phyloP scores from a whole-genome alignment of 2,329 filamentous ascomycete species.

The Neofusicoccum ribis region DNA sequence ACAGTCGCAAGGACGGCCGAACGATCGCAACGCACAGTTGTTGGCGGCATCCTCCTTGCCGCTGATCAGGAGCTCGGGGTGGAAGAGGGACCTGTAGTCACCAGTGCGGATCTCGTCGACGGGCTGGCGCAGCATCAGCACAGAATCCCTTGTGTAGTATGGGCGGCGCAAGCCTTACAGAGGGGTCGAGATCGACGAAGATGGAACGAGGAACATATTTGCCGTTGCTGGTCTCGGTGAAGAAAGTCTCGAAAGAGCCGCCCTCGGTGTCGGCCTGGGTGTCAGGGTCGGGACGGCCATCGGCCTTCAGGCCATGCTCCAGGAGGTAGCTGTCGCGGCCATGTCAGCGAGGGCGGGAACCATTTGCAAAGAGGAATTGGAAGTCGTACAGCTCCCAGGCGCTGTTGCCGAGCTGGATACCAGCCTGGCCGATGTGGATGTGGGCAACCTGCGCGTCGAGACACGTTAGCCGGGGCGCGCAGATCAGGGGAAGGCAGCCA shows the following conservation, averaged over 20 bases:
- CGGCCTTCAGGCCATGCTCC: slow-evolving; percentile 67
- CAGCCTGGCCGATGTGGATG: slow-evolving; percentile 70
- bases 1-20: neutral
- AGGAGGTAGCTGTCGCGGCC: slow-evolving; percentile 62
- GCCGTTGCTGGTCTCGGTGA: slow-evolving; percentile 97
- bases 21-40: slow-evolving; percentile 57
- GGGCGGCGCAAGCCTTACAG: slow-evolving; percentile 55
- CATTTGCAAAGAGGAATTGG: slow-evolving; percentile 23
- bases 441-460: slow-evolving; percentile 57
- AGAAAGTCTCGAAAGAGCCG: slow-evolving; percentile 96
- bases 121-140: slow-evolving; percentile 22
- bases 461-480: slow-evolving; percentile 15
- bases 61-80: slow-evolving; percentile 99
- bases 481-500: slow-evolving; percentile 18
- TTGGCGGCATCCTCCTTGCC: slow-evolving; percentile 99
- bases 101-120: slow-evolving; percentile 99
- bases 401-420: slow-evolving; percentile 72
- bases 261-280: slow-evolving; percentile 76
- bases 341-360: slow-evolving; percentile 20
- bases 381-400: slow-evolving; percentile 71
- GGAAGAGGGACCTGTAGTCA: slow-evolving; percentile 93
- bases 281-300: slow-evolving; percentile 61
- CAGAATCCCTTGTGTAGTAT: neutral
- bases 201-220: slow-evolving; percentile 99
- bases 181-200: slow-evolving; percentile 99